Evolutionary conservation across 108 stramenopile genomes (phyloP).

Genomic region (Skeletonema marinoi): DNA sequence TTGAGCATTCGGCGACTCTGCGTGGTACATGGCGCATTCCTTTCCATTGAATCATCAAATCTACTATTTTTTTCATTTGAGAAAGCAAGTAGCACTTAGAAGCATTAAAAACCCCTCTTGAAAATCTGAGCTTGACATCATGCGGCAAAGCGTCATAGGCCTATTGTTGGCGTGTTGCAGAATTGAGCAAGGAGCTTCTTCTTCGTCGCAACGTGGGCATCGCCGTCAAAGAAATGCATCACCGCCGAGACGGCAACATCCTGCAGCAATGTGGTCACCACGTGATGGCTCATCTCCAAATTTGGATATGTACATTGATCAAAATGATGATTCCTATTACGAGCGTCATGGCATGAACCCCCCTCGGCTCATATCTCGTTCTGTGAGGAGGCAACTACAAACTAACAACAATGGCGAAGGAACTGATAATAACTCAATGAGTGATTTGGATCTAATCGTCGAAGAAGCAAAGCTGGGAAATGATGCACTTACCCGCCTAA

Average conservation of each 20-base stretch:
- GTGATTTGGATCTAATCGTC: conserved; percentile 6
- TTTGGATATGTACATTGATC: background rate
- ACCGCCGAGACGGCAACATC: background rate
- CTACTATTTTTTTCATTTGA: too few species aligned
- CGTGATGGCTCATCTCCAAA: background rate
- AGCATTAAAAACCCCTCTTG: too few species aligned
- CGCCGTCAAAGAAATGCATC: too few species aligned
- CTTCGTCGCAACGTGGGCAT: too few species aligned
- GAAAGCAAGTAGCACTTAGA: too few species aligned
- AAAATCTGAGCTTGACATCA: too few species aligned
- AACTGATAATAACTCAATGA: background rate
- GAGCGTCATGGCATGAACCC: conserved; percentile 1
- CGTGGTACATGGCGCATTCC: too few species aligned
- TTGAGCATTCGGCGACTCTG: too few species aligned
- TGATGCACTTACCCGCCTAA: conserved; percentile 12
- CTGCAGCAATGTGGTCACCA: background rate
- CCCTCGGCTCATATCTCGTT: conserved; percentile 12
- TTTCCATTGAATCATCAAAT: too few species aligned
- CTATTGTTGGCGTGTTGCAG: too few species aligned
- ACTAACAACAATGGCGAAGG: background rate
- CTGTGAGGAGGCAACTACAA: background rate
- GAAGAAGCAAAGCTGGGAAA: conserved; percentile 1
- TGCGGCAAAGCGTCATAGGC: too few species aligned
- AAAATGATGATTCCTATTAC: background rate
- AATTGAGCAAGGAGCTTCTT: too few species aligned